Evolutionary conservation across 768 basidiomycete species (phyloP), one percentile per base, ranked within the genome.

Genomic region (Amanita inopinata): DNA sequence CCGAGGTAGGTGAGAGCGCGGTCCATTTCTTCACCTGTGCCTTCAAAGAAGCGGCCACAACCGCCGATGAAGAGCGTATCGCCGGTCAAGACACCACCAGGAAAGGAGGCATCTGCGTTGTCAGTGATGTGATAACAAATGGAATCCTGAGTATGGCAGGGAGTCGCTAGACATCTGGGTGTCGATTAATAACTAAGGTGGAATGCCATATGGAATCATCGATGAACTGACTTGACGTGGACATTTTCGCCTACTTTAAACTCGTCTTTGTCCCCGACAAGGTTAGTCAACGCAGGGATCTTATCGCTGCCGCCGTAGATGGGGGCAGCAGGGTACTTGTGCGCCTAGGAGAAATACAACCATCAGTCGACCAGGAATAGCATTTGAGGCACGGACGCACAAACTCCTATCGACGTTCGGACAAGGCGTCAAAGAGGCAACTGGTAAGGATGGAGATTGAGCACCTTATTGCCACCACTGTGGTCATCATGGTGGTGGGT

Each of bases 61-160:
- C 91, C 90, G 19, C 70, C 83, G 58, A 74, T 67, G 67, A 96
- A 94, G 41, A 96, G 77, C 1, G 91, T 96, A 56, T 96, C 91
- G 11, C 94, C 94, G 0, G 94, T 96, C 62, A 98, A 94, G 27
- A 97, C 88, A 11, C 70, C 83, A 14, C 83, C 83, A 0, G 83
- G 66, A 47, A 78, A 78, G 18, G 59, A 57, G 36, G 65, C 53
- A 18, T 74, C 61, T 17, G 57, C 49, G 15, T 67, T 59, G 45
- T 71, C 64, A 23, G 83, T 88, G 42, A 80, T 73, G 57, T 84
- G 73, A 67, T 80, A 98, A 67, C 87, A 96, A 52, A 94, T 93
- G 11, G 93, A 96, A 62, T 97, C 94, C 57, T 87, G 86, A 2
- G 94, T 98, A 60, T 97, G 94, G 62, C 91, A 93, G 1, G 91